Evolutionary conservation across 306 rosid species (phyloP), one percentile per base, ranked within the genome.

Genomic region (Castanea crenata): DNA sequence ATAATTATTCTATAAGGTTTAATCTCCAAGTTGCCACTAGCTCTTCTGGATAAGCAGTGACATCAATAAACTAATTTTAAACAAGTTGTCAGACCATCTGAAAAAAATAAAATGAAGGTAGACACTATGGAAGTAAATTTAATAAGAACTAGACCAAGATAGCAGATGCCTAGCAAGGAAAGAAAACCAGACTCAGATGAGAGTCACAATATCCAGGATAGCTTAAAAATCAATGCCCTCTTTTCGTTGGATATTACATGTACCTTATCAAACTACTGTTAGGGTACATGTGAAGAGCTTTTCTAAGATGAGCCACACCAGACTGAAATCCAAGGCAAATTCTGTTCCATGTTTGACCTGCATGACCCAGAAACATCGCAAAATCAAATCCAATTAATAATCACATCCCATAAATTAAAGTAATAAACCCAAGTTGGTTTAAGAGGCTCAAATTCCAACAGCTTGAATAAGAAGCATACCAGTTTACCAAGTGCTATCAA

Each of bases 271-370:
- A 87, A 81, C 77, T 82, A 74, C 88, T 85, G 85, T 84, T 87
- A 61, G 98, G 98, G 86, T 87, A 90, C 93, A 90, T 86, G 89
- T 94, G 98, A 76, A 94, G 84, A 78, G 87, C 87, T 80, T 90
- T 94, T 82, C 88, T 90, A 80, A 92, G 92, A 85, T 92, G 86
- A 76, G 85, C 80, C 63, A 91, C 83, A 81, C 95, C 98, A 80
- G 86, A 90, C 61, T 82, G 87, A 80, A 89, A 38, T 79, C 89
- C 95, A 80, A 92, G 89, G 83, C 70, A 64, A 74, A 32, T 63
- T 83, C 89, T 55, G 91, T 82, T 79, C 79, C 90, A 83, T 84
- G 83, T 82, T 90, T 91, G 56, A 92, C 77, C 98, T 94, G 89
- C 73, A 84, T 73, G 70, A 78, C 75, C 80, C 79, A 67, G 29